These are phyloP conservation scores for Entamoeba invadens DNA, from an alignment of 208 protist species.

Conservation along the genomic window DNA sequence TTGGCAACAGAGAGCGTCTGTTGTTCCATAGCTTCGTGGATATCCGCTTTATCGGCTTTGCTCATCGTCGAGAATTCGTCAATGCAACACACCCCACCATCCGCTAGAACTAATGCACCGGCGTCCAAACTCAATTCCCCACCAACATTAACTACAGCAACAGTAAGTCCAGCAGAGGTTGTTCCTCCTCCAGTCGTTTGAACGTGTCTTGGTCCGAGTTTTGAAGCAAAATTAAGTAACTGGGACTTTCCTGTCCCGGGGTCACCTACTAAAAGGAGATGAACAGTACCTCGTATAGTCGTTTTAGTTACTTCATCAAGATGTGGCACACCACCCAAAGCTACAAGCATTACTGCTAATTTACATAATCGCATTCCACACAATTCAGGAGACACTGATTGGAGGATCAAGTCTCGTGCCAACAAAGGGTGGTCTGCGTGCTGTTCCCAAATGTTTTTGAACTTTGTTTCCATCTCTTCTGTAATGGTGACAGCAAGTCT, in stretches of 20 bases:
- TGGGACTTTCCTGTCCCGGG: constrained; percentile 96
- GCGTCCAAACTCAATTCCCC: constrained; percentile 96
- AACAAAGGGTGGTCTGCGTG: neutral
- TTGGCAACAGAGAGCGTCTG: constrained; percentile 98
- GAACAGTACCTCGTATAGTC: constrained; percentile 73
- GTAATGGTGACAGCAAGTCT: neutral
- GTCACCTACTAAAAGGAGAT: constrained; percentile 94
- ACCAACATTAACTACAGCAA: constrained; percentile 81
- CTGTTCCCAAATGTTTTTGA: neutral
- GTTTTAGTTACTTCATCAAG: neutral
- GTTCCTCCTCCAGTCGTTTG: constrained; percentile 90
- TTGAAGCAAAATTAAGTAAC: constrained; percentile 86
- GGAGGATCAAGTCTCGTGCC: neutral
- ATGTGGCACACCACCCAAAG: neutral
- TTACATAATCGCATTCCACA: neutral
- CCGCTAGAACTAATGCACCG: constrained; percentile 95
- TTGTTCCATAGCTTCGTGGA: constrained; percentile 99
- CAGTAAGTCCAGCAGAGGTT: constrained; percentile 79
- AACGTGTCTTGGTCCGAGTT: constrained; percentile 71
- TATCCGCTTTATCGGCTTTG: constrained; percentile 83
- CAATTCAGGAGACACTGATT: neutral
- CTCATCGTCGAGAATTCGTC: constrained; percentile 99
- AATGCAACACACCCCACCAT: constrained; percentile 98
- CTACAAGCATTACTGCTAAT: neutral
- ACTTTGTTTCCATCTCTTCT: neutral